Percentiles rank a stretch among this genome's conserved stretches.
phyloP scores from a whole-genome alignment of 108 stramenopile genomes.

The Cyclotella cryptica region DNA sequence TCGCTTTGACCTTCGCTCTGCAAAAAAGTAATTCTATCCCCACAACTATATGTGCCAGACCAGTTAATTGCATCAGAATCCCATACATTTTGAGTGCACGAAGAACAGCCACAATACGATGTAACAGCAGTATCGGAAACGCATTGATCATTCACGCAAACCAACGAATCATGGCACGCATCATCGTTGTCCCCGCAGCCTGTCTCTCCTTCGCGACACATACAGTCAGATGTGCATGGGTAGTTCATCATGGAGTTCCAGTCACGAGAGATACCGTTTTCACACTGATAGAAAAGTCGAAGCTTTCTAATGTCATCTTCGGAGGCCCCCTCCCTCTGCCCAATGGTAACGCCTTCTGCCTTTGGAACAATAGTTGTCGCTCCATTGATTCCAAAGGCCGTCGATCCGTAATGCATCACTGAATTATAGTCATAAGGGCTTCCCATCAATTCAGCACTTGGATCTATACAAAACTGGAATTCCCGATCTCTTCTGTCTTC shows the following conservation, averaged over 20 bases:
- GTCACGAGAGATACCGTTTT: slow-evolving; percentile 21
- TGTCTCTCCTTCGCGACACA: slow-evolving; percentile 13
- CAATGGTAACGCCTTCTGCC: neutral
- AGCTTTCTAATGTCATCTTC: slow-evolving; percentile 22
- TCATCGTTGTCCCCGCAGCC: slow-evolving; percentile 8
- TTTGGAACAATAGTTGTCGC: slow-evolving; percentile 3
- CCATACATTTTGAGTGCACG: slow-evolving; percentile 11
- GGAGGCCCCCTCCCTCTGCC: slow-evolving; percentile 10
- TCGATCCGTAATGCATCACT: slow-evolving; percentile 41
- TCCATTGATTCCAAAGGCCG: slow-evolving; percentile 8
- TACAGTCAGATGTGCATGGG: slow-evolving; percentile 18
- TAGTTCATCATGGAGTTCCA: neutral
- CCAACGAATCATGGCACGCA: slow-evolving; percentile 13
- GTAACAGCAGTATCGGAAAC: neutral
- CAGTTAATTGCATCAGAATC: neutral
- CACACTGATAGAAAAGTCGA: slow-evolving; percentile 26
- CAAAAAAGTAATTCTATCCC: slow-evolving; percentile 5
- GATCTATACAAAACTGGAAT: slow-evolving; percentile 19
- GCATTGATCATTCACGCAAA: slow-evolving; percentile 13
- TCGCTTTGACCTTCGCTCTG: neutral
- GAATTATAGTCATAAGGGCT: slow-evolving; percentile 37
- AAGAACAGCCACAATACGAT: neutral
- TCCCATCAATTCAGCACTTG: slow-evolving; percentile 28
- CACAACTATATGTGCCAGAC: slow-evolving; percentile 12
- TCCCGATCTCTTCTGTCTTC: neutral